Evolutionary conservation across 305 asterid species (phyloP), one percentile per base, ranked within the genome.

Genomic region (Fraxinus greggii): DNA sequence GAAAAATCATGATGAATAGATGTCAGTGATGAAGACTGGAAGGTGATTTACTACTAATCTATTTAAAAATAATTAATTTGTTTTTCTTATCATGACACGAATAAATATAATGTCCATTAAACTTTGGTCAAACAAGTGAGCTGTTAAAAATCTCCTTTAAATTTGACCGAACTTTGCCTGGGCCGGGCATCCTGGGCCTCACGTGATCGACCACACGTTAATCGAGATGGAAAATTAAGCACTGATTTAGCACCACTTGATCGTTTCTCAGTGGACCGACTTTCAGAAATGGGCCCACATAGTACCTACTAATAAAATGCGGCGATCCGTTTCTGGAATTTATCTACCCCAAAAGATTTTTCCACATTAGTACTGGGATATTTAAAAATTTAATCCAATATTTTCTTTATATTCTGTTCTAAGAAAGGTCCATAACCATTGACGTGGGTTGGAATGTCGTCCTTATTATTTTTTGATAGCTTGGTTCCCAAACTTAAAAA

Each of bases 171-270:
- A 82, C 81, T 88, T 83, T 86, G 86, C 88, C 90, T 82, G 90
- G 90, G 88, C 72, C 32, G 72, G 72, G 72, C 72, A 23, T 61
- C 70, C 72, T 61, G 72, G 72, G 29, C 89, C 93, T 91, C 98
- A 94, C 97, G 97, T 94, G 97, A 91, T 86, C 79, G 85, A 82
- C 79, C 91, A 85, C 97, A 90, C 98, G 85, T 82, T 72, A 81
- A 87, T 87, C 95, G 89, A 94, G 94, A 86, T 56, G 7, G n/a
- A 48, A 80, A 83, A 80, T 54, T 82, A 51, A 70, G 84, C 83
- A 86, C 77, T 92, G 93, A 90, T 69, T 85, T 93, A 85, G 85
- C 93, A 59, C 83, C 86, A 51, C 76, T 85, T 79, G 86, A 77
- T 67, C 80, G 83, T 87, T 86, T 79, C 86, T 80, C 92, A 89